Evolutionary conservation across 495 filamentous ascomycete species (phyloP).

Genomic region (Tuber calosporum): DNA sequence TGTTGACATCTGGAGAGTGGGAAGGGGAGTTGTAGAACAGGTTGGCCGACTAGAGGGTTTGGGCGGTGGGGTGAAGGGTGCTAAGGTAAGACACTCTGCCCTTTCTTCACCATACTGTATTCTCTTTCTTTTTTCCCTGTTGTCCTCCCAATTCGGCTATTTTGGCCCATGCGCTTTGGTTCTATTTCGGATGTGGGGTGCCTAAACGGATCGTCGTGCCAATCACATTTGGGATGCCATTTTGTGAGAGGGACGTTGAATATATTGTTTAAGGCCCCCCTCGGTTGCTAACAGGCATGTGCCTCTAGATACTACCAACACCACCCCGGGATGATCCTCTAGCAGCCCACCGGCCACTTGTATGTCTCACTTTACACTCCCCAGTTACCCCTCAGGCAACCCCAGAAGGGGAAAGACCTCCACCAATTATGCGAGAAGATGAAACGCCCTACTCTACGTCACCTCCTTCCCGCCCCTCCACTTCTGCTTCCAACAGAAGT

Average conservation of each 20-base stretch:
- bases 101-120: background rate
- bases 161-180: background rate
- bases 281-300: slow-evolving; percentile 13
- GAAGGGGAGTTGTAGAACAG: slow-evolving; percentile 35
- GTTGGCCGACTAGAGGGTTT: slow-evolving; percentile 40
- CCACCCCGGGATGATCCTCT: slow-evolving; percentile 39
- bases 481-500: slow-evolving; percentile 36
- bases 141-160: background rate
- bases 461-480: slow-evolving; percentile 37
- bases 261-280: background rate
- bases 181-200: background rate
- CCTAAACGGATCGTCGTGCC: background rate
- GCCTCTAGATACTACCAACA: slow-evolving; percentile 38
- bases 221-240: background rate
- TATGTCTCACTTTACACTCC: slow-evolving; percentile 40
- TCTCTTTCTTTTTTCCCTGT: background rate
- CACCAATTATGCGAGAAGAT: slow-evolving; percentile 30
- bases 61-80: slow-evolving; percentile 38
- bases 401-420: slow-evolving; percentile 16
- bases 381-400: slow-evolving; percentile 24
- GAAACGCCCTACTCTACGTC: slow-evolving; percentile 40
- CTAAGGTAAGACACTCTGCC: slow-evolving; percentile 31
- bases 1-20: slow-evolving; percentile 40
- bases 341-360: slow-evolving; percentile 34
- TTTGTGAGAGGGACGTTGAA: background rate